These are phyloP conservation scores for Pseudonectria foliicola DNA, from an alignment of 2,329 filamentous ascomycete species.

Conservation along the genomic window DNA sequence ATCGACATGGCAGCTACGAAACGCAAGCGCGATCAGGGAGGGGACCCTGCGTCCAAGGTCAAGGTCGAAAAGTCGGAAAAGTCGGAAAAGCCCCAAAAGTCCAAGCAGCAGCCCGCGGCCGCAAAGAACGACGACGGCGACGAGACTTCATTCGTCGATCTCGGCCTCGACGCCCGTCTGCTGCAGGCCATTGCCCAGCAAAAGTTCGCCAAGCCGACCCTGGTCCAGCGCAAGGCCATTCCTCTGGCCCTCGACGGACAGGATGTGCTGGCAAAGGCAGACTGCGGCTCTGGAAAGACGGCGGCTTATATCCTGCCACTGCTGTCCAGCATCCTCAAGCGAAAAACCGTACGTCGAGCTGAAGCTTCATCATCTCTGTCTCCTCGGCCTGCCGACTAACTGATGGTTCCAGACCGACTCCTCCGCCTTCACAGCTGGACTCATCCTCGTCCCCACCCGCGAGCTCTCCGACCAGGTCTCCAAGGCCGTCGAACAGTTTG, in stretches of 20 bases:
- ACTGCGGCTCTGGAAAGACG: conserved; percentile 95
- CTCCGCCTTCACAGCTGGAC: conserved; percentile 55
- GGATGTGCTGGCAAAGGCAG: conserved; percentile 85
- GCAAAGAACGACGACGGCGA: conserved; percentile 15
- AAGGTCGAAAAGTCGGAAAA: conserved; percentile 20
- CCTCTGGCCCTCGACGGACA: conserved; percentile 80
- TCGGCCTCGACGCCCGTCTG: conserved; percentile 77
- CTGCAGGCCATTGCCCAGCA: conserved; percentile 80
- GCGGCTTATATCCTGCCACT: conserved; percentile 90
- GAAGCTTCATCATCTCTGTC: not conserved
- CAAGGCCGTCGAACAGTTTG: conserved; percentile 68
- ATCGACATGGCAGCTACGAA: conserved; percentile 30
- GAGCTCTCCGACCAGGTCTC: conserved; percentile 90
- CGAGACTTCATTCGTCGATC: conserved; percentile 59
- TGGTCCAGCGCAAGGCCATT: conserved; percentile 80
- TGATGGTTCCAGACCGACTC: conserved; percentile 36
- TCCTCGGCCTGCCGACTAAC: conserved; percentile 5
- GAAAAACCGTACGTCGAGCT: conserved; percentile 52
- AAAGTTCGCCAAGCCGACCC: conserved; percentile 79
- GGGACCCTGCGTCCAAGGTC: conserved; percentile 35
- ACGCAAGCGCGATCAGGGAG: conserved; percentile 52
- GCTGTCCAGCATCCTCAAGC: conserved; percentile 74
- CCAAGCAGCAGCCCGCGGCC: not conserved
- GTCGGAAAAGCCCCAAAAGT: conserved; percentile 21
- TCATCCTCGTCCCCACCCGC: conserved; percentile 89